Percentiles rank a stretch among this genome's conserved stretches.
These are phyloP conservation scores for Babesia ovis DNA, from an alignment of 169 alveolate genomes.

Conservation along the genomic window DNA sequence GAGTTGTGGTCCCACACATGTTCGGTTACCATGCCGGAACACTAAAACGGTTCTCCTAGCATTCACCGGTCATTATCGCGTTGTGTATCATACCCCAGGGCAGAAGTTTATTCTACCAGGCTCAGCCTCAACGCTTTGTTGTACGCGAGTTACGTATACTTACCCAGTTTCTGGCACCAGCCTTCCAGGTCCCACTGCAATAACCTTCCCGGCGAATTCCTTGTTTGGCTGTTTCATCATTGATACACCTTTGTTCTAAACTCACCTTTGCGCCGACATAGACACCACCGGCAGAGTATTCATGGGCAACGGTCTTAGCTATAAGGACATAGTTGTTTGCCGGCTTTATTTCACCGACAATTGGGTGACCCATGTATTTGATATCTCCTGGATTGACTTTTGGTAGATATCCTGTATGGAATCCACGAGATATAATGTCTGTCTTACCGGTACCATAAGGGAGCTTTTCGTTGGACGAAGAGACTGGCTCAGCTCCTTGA, in stretches of 20 bases:
- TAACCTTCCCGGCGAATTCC: conserved; percentile 58
- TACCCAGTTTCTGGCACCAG: conserved; percentile 51
- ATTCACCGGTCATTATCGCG: conserved; percentile 47
- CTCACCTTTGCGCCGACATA: conserved; percentile 56
- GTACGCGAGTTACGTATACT: neutral
- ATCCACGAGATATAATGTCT: neutral
- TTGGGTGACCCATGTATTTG: conserved; percentile 39
- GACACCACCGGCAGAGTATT: conserved; percentile 52
- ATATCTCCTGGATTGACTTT: conserved; percentile 24
- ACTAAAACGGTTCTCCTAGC: neutral
- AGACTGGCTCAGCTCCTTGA: conserved; percentile 10
- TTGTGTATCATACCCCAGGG: conserved; percentile 69
- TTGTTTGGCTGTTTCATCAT: conserved; percentile 17
- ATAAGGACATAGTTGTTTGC: conserved; percentile 60
- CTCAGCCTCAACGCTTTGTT: conserved; percentile 71
- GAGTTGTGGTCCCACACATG: neutral
- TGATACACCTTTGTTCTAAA: neutral
- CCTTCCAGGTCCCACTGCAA: conserved; percentile 69
- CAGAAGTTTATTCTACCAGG: conserved; percentile 68
- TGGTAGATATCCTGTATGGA: conserved; percentile 27
- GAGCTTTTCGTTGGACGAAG: conserved; percentile 20
- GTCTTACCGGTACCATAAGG: conserved; percentile 27
- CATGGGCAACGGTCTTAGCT: conserved; percentile 6
- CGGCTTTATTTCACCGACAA: conserved; percentile 38
- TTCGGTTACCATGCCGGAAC: conserved; percentile 13